Conservation (phyloP, 352 stramenopile genomes). For the Globisporangium barbulae region DNA sequence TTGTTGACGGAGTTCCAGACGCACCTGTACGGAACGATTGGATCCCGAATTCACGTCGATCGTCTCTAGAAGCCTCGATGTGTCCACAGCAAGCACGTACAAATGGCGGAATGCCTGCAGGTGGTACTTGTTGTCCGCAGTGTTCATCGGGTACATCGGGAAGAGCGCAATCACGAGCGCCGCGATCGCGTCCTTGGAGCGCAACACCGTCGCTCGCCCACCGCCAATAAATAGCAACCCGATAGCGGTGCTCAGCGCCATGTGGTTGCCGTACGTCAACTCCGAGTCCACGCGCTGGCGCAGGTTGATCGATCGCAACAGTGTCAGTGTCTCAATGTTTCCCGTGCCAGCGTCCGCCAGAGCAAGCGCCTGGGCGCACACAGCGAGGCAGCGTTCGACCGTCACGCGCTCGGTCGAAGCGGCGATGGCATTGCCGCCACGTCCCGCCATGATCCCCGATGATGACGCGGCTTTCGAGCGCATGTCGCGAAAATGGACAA, state of each 20-base stretch:
- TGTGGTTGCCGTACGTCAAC: slow-evolving; percentile 95
- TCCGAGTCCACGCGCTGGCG: slow-evolving; percentile 72
- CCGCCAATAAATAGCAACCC: slow-evolving; percentile 96
- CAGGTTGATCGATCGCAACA: slow-evolving; percentile 88
- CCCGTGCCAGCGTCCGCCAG: slow-evolving; percentile 96
- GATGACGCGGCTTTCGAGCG: slow-evolving; percentile 33
- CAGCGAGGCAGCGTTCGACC: slow-evolving; percentile 93
- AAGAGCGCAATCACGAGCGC: slow-evolving; percentile 94
- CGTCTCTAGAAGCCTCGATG: slow-evolving; percentile 62
- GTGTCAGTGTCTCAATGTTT: slow-evolving; percentile 90
- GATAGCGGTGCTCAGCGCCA: slow-evolving; percentile 93
- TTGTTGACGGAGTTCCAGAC: slow-evolving; percentile 31
- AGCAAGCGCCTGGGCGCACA: slow-evolving; percentile 89
- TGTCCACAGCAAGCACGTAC: slow-evolving; percentile 85
- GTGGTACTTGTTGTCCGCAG: slow-evolving; percentile 93
- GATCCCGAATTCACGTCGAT: slow-evolving; percentile 63
- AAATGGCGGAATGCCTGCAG: slow-evolving; percentile 90
- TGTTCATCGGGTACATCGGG: slow-evolving; percentile 90
- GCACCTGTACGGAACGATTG: slow-evolving; percentile 45
- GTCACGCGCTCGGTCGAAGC: slow-evolving; percentile 77
- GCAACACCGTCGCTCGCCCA: slow-evolving; percentile 91
- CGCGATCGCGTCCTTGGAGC: slow-evolving; percentile 89
- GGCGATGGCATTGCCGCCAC: slow-evolving; percentile 45
- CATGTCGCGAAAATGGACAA: slow-evolving; percentile 79
- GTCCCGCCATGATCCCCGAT: slow-evolving; percentile 23